phyloP scores from a whole-genome alignment of 208 protist species.

The Jaenimonas drosophilae region DNA sequence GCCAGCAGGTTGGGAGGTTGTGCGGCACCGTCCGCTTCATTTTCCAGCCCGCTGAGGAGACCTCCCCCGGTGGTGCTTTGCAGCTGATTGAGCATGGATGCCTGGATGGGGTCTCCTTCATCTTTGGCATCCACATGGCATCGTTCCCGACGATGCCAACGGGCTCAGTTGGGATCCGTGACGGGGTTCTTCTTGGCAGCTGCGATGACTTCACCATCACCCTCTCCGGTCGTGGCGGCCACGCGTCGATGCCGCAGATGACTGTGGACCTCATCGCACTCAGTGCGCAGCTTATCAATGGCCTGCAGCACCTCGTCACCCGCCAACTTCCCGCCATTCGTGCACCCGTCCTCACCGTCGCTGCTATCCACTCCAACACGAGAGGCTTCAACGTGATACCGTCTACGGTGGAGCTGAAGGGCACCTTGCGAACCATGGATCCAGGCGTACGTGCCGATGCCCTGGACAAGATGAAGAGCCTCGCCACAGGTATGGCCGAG shows the following conservation, averaged over 20 bases:
- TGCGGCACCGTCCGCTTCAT: conserved; percentile 59
- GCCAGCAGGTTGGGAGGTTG: conserved; percentile 29
- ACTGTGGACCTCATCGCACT: conserved; percentile 40
- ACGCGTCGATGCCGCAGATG: conserved; percentile 46
- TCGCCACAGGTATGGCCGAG: conserved; percentile 14
- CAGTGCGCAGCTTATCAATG: conserved; percentile 18
- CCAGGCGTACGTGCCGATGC: conserved; percentile 14
- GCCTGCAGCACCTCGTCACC: conserved; percentile 44
- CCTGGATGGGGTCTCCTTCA: conserved; percentile 33
- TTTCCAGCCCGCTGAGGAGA: conserved; percentile 59
- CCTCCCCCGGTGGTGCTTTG: conserved; percentile 29
- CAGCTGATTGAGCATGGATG: conserved; percentile 31
- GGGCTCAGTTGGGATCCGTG: conserved; percentile 8
- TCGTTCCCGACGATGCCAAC: conserved; percentile 6
- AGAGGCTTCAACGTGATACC: conserved; percentile 57
- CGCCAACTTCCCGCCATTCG: conserved; percentile 20
- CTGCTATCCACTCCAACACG: conserved; percentile 19
- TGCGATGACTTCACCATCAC: conserved; percentile 19
- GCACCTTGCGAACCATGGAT: conserved; percentile 33
- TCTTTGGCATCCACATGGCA: conserved; percentile 40
- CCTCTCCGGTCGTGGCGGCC: conserved; percentile 32
- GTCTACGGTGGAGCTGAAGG: conserved; percentile 25
- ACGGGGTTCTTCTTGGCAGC: conserved; percentile 15
- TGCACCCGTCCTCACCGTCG: conserved; percentile 35
- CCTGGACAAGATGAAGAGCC: conserved; percentile 15